phyloP scores from a whole-genome alignment of 441 rosid genomes.

The Erodium moschatum region DNA sequence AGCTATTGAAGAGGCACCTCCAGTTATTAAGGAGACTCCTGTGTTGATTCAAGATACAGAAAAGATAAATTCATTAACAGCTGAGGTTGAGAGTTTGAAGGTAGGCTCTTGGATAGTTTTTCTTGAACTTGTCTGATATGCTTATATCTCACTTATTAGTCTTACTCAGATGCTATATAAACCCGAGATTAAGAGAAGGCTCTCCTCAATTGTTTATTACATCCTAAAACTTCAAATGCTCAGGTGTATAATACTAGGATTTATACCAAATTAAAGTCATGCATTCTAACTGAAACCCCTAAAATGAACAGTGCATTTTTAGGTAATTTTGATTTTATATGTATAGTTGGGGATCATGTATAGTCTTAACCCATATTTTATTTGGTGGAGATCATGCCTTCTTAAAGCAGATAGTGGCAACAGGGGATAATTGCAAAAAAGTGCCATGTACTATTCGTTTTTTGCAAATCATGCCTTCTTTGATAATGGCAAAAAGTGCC shows the following conservation, averaged over 20 bases:
- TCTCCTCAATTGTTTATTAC: neutral
- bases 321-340: neutral
- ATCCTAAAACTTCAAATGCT: neutral
- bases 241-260: neutral
- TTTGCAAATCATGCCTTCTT: too few species aligned
- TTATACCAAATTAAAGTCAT: neutral
- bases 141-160: neutral
- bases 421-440: neutral
- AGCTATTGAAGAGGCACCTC: constrained; percentile 85
- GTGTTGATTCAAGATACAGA: constrained; percentile 77
- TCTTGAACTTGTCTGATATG: neutral
- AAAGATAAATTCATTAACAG: constrained; percentile 50
- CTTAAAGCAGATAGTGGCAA: neutral
- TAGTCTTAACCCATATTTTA: neutral
- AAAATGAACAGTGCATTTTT: neutral
- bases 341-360: neutral
- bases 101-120: constrained; percentile 28
- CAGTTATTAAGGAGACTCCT: constrained; percentile 72
- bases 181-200: neutral
- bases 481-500: too few species aligned
- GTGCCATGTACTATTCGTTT: too few species aligned
- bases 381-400: neutral
- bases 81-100: constrained; percentile 81
- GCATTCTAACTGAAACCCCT: neutral
- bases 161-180: too few species aligned